Evolutionary conservation across 768 basidiomycete genomes (phyloP), one percentile per base, ranked within the genome.

Genomic region (Tulasnella sp.): DNA sequence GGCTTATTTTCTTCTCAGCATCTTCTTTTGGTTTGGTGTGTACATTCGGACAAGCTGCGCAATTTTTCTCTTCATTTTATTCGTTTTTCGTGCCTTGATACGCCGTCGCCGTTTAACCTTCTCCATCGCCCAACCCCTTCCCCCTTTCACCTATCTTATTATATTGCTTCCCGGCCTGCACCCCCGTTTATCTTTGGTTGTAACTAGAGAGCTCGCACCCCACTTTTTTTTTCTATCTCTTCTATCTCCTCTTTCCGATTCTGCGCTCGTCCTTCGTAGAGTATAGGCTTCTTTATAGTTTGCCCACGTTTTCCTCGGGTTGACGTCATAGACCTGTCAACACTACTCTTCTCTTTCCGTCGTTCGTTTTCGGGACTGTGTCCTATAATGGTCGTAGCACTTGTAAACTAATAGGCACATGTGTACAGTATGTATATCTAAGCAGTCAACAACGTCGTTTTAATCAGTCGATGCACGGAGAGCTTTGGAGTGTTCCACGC

Each of bases 121-220:
- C 51, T 5, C 29, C 61, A 57, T 57, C 61, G 15, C 61, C 32
- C 29, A 13, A 13, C 29, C 29, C 26, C 15, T 9, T 61, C 29
- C 26, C 42, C 57, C n/a, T 29, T 16, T 35, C 61, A 67, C 26
- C 32, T 67, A 67, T 67, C 61, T 67, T 67, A 67, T 67, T 67
- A 26, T 26, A 57, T 29, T 57, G 29, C n/a, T n/a, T 26, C 55
- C 26, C 55, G 26, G 26, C 55, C 55, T 29, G 26, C 57, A 26
- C 61, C 15, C 61, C 61, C 61, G 35, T 67, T 35, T 67, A 67
- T 67, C 26, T 32, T 61, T 67, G 29, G 61, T 67, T 35, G 61
- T 29, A 67, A 67, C 61, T 67, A 35, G 26, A 67, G 61, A 67
- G 61, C 61, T 67, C 61, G 61, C 61, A 67, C 61, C 61, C 61